Percentiles rank a stretch among this genome's conserved stretches.
Evolutionary conservation across 129 eudicot genomes (phyloP).

Genomic region (Centella asiatica): DNA sequence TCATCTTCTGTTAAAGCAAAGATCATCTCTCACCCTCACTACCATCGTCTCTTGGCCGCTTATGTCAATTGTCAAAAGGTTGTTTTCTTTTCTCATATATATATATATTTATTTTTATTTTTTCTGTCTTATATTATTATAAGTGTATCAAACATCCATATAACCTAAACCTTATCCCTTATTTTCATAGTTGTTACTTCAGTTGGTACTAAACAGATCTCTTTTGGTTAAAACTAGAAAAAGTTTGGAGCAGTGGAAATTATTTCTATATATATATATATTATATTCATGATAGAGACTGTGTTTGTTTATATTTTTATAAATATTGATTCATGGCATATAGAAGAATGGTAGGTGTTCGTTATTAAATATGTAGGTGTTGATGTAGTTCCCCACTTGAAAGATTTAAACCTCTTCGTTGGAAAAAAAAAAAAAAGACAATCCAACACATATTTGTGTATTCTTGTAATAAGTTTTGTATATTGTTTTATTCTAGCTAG

Average conservation of each 20-base stretch:
- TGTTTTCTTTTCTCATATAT: neutral
- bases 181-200: conserved; percentile 29
- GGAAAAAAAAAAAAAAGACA: no score
- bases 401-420: no score
- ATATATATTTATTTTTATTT: conserved; percentile 6
- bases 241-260: neutral
- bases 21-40: conserved; percentile 95
- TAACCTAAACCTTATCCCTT: neutral
- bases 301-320: neutral
- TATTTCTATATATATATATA: neutral
- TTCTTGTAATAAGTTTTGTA: no score
- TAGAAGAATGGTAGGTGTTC: no score
- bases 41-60: conserved; percentile 84
- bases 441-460: no score
- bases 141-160: neutral
- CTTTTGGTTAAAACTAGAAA: neutral
- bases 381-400: no score
- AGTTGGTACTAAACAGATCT: conserved; percentile 13
- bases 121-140: neutral
- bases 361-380: no score
- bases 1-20: conserved; percentile 49
- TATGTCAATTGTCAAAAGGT: conserved; percentile 92
- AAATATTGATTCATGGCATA: no score
- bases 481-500: no score
- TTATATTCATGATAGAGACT: neutral